A percentile compares a stretch with the other conserved stretches of the same genome.
phyloP scores from a whole-genome alignment of 2,329 filamentous ascomycete species.

The Neopestalotiopsis clavispora region DNA sequence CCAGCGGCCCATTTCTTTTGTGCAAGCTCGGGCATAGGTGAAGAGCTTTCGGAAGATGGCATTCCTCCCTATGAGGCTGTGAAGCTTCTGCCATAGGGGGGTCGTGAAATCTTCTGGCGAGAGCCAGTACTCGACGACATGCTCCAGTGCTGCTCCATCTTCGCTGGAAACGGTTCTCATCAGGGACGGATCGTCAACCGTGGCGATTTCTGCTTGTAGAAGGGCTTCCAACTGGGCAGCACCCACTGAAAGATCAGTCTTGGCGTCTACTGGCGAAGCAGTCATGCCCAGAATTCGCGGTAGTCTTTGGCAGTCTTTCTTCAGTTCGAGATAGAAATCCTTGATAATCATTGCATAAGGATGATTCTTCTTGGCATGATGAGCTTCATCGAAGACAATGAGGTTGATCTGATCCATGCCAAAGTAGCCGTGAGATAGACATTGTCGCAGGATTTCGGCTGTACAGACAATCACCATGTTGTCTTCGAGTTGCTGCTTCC shows the following conservation, averaged over 20 bases:
- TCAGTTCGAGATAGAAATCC: conserved; percentile 71
- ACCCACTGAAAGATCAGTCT: conserved; percentile 72
- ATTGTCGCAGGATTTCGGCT: conserved; percentile 81
- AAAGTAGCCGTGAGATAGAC: conserved; percentile 79
- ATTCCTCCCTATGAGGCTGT: conserved; percentile 45
- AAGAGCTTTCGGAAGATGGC: conserved; percentile 61
- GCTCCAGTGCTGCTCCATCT: conserved; percentile 41
- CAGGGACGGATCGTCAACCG: conserved; percentile 60
- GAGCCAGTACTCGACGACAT: conserved; percentile 57
- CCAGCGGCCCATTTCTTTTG: conserved; percentile 78
- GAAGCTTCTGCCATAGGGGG: conserved; percentile 63
- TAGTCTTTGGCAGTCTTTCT: conserved; percentile 47
- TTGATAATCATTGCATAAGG: conserved; percentile 89
- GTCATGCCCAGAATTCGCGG: conserved; percentile 96
- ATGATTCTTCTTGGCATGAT: conserved; percentile 94
- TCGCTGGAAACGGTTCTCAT: conserved; percentile 50
- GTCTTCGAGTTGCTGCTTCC: conserved; percentile 57
- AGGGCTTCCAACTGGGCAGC: conserved; percentile 76
- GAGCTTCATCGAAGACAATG: conserved; percentile 93
- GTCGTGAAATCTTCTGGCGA: conserved; percentile 64
- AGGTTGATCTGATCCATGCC: conserved; percentile 84
- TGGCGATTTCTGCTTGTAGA: conserved; percentile 83
- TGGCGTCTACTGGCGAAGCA: conserved; percentile 89
- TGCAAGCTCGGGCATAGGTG: conserved; percentile 61
- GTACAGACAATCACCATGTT: conserved; percentile 93